phyloP scores from a whole-genome alignment of 2,329 filamentous ascomycete genomes.

The Eurotiales sp. region DNA sequence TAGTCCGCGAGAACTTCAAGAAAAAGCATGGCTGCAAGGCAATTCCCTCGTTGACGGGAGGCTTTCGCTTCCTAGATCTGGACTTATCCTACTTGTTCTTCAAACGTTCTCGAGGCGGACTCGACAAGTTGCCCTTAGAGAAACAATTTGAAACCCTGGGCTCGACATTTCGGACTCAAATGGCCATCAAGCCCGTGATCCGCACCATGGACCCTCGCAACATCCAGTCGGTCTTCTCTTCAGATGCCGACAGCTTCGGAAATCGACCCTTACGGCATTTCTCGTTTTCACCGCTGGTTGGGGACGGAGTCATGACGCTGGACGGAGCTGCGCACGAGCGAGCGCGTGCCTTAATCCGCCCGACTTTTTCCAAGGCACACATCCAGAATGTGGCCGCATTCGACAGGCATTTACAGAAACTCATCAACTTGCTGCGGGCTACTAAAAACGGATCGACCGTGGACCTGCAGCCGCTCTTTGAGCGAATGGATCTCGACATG shows the following conservation, averaged over 20 bases:
- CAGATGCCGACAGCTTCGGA: conserved; percentile 71
- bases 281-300: conserved; percentile 53
- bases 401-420: conserved; percentile 56
- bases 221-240: conserved; percentile 78
- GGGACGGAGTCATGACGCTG: conserved; percentile 45
- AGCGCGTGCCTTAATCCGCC: conserved; percentile 73
- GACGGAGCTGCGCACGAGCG: conserved; percentile 57
- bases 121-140: conserved; percentile 4
- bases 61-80: neutral
- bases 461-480: conserved; percentile 61
- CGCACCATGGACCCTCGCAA: conserved; percentile 56
- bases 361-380: conserved; percentile 74
- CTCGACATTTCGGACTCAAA: conserved; percentile 12
- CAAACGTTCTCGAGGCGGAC: neutral
- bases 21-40: conserved; percentile 8
- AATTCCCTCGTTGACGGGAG: conserved; percentile 2
- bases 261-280: conserved; percentile 49
- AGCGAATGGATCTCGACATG: conserved; percentile 63
- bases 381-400: conserved; percentile 55
- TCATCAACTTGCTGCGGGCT: conserved; percentile 60
- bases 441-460: conserved; percentile 54
- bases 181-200: conserved; percentile 30
- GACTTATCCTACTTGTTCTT: conserved; percentile 6
- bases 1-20: neutral
- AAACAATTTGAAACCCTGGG: conserved; percentile 10